A percentile compares a stretch with the other conserved stretches of the same genome.
phyloP scores from a whole-genome alignment of 495 filamentous ascomycete genomes.

The Tuber borchii region DNA sequence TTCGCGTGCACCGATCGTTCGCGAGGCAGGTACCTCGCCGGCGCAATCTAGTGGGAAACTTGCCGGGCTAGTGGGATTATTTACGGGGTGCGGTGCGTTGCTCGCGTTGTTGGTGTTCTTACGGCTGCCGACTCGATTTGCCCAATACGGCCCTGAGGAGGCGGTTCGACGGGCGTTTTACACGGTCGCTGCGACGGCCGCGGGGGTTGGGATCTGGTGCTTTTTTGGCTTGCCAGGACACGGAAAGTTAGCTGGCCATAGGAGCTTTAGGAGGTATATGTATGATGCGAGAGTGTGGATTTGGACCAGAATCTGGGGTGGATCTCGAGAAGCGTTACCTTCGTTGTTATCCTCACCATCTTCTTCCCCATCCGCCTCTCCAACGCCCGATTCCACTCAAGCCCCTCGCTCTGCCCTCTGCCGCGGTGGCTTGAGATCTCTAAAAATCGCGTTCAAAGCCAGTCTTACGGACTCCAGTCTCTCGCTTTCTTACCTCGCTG shows the following conservation, averaged over 20 bases:
- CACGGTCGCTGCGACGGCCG: conserved; percentile 63
- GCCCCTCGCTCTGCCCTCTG: neutral
- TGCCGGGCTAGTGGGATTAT: conserved; percentile 84
- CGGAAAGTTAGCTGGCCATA: neutral
- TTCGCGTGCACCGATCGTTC: conserved; percentile 21
- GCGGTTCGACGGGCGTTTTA: conserved; percentile 80
- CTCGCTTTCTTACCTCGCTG: conserved; percentile 80
- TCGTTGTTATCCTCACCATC: conserved; percentile 4
- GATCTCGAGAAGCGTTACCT: conserved; percentile 20
- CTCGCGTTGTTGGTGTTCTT: conserved; percentile 75
- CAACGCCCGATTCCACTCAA: neutral
- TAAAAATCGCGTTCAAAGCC: conserved; percentile 11
- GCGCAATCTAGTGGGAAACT: conserved; percentile 53
- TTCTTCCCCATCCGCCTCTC: neutral
- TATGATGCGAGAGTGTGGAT: conserved; percentile 29
- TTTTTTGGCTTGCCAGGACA: conserved; percentile 62
- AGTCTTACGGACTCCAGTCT: conserved; percentile 63
- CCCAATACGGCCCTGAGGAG: conserved; percentile 55
- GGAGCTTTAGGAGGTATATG: neutral
- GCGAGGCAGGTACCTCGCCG: conserved; percentile 18
- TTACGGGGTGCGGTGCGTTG: conserved; percentile 85
- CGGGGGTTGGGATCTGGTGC: conserved; percentile 65
- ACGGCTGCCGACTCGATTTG: conserved; percentile 74
- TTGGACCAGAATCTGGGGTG: conserved; percentile 37
- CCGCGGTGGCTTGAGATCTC: conserved; percentile 3